Conservation (phyloP, 148 eudicot genomes). For the Dianthus caryophyllus region DNA sequence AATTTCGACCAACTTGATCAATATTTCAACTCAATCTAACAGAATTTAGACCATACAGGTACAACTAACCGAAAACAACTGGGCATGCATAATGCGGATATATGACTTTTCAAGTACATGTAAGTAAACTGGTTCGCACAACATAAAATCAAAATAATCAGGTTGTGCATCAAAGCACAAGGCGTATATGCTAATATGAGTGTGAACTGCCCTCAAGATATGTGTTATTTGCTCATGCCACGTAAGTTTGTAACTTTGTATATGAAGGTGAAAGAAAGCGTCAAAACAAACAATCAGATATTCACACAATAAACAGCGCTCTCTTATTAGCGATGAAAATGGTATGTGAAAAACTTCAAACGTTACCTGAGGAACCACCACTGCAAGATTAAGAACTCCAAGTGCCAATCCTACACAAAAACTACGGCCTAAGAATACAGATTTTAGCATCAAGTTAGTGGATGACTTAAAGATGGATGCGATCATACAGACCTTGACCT, state of each 20-base stretch:
- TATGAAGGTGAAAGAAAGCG: not conserved
- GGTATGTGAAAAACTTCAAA: not conserved
- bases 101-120: not conserved
- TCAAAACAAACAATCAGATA: too few species aligned
- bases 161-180: not conserved
- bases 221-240: not conserved
- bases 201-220: not conserved
- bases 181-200: not conserved
- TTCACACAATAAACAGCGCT: not conserved
- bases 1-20: not conserved
- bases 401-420: constrained; percentile 78
- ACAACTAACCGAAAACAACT: not conserved
- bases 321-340: not conserved
- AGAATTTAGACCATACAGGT: too few species aligned
- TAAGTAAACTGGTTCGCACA: not conserved
- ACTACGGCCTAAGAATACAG: constrained; percentile 20
- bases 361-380: constrained; percentile 89
- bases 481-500: constrained; percentile 69
- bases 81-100: not conserved
- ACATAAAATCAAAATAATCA: not conserved
- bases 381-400: constrained; percentile 94
- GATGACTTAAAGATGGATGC: constrained; percentile 3
- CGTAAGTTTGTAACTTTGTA: not conserved
- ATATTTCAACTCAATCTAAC: too few species aligned
- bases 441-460: not conserved